Conservation (phyloP, 176 grass and related monocot species). For the barley (Hordeum vulgare) region MorexV3_pseudomolecules_assembly NC_058523.1:547849691-547850190, state of each 20-base stretch:
- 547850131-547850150: not conserved
- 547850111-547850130: not conserved
- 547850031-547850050: conserved; percentile 8
- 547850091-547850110: not conserved
- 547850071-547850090: not conserved
- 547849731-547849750: not conserved
- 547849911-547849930: not conserved
- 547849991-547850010: conserved; percentile 25
- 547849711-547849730: not conserved
- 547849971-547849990: conserved; percentile 32
- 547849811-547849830: conserved; percentile 14
- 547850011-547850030: conserved; percentile 3
- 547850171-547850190: not conserved
- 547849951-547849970: conserved; percentile 12
- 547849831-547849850: conserved; percentile 10
- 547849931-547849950: not conserved
- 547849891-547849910: conserved; percentile 35
- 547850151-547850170: not conserved
- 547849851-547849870: too few species aligned
- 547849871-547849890: conserved; percentile 47
- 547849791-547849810: not conserved
- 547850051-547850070: not conserved
- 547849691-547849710: not conserved
- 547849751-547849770: not conserved
- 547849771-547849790: not conserved